Evolutionary conservation across 1,284 basidiomycete genomes (phyloP), one percentile per base, ranked within the genome.

Genomic region (Tremellales sp.): DNA sequence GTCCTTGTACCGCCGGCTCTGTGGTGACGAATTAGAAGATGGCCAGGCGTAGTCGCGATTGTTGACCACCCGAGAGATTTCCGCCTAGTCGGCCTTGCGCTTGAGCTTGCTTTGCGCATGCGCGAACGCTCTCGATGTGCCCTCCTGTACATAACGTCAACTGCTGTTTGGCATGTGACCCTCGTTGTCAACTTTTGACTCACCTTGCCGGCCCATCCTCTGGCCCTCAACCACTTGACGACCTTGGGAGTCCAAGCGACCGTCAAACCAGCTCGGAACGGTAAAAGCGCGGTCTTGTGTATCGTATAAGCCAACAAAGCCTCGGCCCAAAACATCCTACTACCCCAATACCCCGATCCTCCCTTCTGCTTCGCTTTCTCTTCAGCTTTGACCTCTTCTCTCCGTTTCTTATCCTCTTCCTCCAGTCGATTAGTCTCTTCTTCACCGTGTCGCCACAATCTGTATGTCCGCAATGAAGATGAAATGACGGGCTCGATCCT

Each of bases 261-360:
- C 0, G 94, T 97, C 54, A 94, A 72, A 0, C 89, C 93, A 0
- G 97, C 82, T 21, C 96, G 77, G 19, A 97, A 72, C 5, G 96
- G 94, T n/a, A 97, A 70, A 64, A 97, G 85, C 0, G 91, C 69
- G 0, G 91, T 96, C 77, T 98, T 98, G 80, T 98, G 94, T 47
- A 98, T 84, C 7, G 88, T 87, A 72, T 93, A 98, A 6, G 96
- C 94, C 52, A 98, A 77, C 0, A 90, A 82, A 36, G 91, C 75
- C 81, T 97, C 96, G 29, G 93, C 91, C 73, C 89, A 93, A 7
- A 97, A 48, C 33, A 56, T 57, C 45, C 47, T 53, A 24, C 51
- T 55, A 7, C 53, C 54, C 45, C 51, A 56, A 23, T 43, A 45
- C 11, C 70, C 40, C 42, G 40, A 36, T 41, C 45, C 45, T 48